Evolutionary conservation across 257 asterid genomes (phyloP), one percentile per base, ranked within the genome.

Genomic region (Sherardia arvensis): DNA sequence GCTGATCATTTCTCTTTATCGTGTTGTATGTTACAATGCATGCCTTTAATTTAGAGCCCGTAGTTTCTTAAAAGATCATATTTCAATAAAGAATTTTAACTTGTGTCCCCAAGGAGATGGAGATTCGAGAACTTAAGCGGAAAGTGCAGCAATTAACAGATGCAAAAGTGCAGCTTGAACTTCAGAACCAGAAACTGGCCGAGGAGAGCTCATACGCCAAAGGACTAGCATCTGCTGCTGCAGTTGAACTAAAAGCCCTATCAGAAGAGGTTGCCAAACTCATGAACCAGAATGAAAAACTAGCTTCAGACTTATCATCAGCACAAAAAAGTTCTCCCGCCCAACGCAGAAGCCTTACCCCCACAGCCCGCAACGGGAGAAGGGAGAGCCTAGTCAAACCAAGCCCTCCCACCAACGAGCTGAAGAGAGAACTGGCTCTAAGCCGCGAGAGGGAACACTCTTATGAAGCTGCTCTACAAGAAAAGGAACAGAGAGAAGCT

Each of bases 151-250:
- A 78, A 63, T 27, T 87, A 64, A 82, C 74, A 1, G 82, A 83
- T 47, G 69, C 77, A 59, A 93, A 87, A 71, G 90, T 83, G 47
- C 96, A 85, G 69, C 80, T 93, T 28, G 96, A 85, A 74, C 74
- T 74, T 48, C 86, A 84, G 74, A 93, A 90, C 82, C 90, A 76
- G 69, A 93, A 87, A 84, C 86, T 93, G 54, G 95, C 96, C 4
- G 97, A 87, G 64, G 97, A 93, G 59, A 85, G 97, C 77, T 80
- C 93, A 26, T 93, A 93, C 30, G 99, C 99, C 66, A 93, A 93
- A 79, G 99, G 94, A 60, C 79, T 93, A 70, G 99, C 99, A 58
- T 93, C 97, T 54, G 99, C 96, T 43, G 99, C 99, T 66, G 97
- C 99, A 8, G 99, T 93, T 21, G 99, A 93, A 75, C 67, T 93